A percentile compares a stretch with the other conserved stretches of the same genome.
Evolutionary conservation across 257 asterid genomes (phyloP).

Genomic region (Asclepias syriaca): DNA sequence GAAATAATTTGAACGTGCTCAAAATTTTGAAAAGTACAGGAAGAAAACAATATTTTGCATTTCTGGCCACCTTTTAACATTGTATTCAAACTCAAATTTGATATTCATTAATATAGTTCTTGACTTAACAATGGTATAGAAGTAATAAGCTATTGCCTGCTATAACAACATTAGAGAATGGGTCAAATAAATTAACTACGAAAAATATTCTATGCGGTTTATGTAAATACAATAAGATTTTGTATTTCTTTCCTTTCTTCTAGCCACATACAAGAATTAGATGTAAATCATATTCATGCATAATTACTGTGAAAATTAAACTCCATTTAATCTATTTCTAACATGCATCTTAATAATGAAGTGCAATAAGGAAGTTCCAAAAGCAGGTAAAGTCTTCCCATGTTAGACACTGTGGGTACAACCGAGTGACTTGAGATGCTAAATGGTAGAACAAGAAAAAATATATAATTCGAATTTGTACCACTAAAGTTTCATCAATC

Average conservation of each 20-base stretch:
- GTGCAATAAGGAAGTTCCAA: neutral
- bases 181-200: neutral
- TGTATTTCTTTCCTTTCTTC: neutral
- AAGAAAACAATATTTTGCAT: neutral
- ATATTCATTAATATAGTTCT: neutral
- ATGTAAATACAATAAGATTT: neutral
- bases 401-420: neutral
- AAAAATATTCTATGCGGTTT: neutral
- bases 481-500: neutral
- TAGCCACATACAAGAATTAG: neutral
- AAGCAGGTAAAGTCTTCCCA: neutral
- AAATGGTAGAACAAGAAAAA: neutral
- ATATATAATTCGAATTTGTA: neutral
- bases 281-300: neutral
- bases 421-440: too few relatives aligned
- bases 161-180: neutral
- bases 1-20: slow-evolving; percentile 13
- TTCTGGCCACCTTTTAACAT: neutral
- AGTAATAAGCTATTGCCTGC: neutral
- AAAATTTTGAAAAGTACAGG: slow-evolving; percentile 1
- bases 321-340: neutral
- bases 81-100: neutral
- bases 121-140: neutral
- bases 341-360: neutral
- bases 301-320: neutral